phyloP scores from a whole-genome alignment of 2,329 filamentous ascomycete genomes.

The Colletotrichum navitas region DNA sequence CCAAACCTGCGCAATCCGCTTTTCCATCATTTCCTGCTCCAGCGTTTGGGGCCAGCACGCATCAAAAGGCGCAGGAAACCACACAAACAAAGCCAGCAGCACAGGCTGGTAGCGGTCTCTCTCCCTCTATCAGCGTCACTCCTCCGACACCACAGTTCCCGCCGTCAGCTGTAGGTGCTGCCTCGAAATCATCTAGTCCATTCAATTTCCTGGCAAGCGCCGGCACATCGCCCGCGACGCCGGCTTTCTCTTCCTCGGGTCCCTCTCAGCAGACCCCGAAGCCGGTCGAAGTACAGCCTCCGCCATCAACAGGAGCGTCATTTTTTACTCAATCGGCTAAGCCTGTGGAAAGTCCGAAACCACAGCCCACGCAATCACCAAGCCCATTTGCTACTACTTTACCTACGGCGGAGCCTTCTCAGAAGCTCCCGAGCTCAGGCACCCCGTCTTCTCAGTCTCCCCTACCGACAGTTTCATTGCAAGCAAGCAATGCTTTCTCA shows the following conservation, averaged over 20 bases:
- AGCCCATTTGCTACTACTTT: slow-evolving; percentile 27
- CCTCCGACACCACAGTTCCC: slow-evolving; percentile 40
- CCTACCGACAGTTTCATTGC: slow-evolving; percentile 19
- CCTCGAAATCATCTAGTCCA: slow-evolving; percentile 19
- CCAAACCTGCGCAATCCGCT: not conserved
- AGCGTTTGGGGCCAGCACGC: slow-evolving; percentile 12
- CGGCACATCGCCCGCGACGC: slow-evolving; percentile 5
- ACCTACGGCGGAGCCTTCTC: slow-evolving; percentile 41
- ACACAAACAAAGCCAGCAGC: slow-evolving; percentile 23
- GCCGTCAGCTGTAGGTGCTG: slow-evolving; percentile 2
- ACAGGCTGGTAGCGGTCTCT: not conserved
- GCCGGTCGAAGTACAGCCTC: not conserved
- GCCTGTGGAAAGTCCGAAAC: slow-evolving; percentile 46
- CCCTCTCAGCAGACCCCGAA: slow-evolving; percentile 39
- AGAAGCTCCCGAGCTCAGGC: not conserved
- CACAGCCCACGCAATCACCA: slow-evolving; percentile 6
- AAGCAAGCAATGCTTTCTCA: not conserved
- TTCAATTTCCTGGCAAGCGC: slow-evolving; percentile 4
- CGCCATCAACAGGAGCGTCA: not conserved
- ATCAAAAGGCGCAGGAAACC: slow-evolving; percentile 26
- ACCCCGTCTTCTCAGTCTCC: slow-evolving; percentile 9
- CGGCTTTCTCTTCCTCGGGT: not conserved
- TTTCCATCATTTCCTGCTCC: slow-evolving; percentile 10
- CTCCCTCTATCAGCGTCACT: slow-evolving; percentile 39
- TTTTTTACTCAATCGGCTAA: not conserved